These are phyloP conservation scores for Ogataea henricii DNA, from an alignment of 805 yeast genomes.

Conservation along the genomic window DNA sequence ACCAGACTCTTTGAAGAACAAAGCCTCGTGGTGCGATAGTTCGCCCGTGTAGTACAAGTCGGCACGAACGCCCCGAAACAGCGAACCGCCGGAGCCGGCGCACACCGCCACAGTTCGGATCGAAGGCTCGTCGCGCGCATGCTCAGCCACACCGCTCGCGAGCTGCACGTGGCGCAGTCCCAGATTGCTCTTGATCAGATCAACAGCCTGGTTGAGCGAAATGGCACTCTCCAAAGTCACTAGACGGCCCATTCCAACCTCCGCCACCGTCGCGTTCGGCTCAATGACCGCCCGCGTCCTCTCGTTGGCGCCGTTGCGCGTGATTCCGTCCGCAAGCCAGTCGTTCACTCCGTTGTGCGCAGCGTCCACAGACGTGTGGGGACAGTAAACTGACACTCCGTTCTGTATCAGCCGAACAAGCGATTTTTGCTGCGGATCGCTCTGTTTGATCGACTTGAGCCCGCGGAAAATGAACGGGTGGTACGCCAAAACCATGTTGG, in stretches of 20 bases:
- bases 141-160: slow-evolving; percentile 40
- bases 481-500: slow-evolving; percentile 75
- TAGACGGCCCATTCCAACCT: slow-evolving; percentile 82
- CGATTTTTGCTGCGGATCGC: slow-evolving; percentile 81
- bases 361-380: slow-evolving; percentile 96
- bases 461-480: slow-evolving; percentile 95
- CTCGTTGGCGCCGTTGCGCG: slow-evolving; percentile 18
- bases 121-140: slow-evolving; percentile 30
- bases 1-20: slow-evolving; percentile 70
- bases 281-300: slow-evolving; percentile 42
- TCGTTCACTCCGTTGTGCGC: slow-evolving; percentile 93
- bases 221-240: slow-evolving; percentile 50
- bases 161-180: slow-evolving; percentile 62
- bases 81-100: slow-evolving; percentile 92
- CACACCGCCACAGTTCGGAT: slow-evolving; percentile 76
- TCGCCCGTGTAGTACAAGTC: slow-evolving; percentile 92
- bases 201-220: slow-evolving; percentile 46
- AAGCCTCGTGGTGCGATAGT: slow-evolving; percentile 88
- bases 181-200: slow-evolving; percentile 54
- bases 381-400: slow-evolving; percentile 88
- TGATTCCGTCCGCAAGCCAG: slow-evolving; percentile 71
- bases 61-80: slow-evolving; percentile 58
- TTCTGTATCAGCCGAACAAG: slow-evolving; percentile 69
- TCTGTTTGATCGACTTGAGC: slow-evolving; percentile 63
- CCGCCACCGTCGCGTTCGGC: slow-evolving; percentile 45